These are phyloP conservation scores for Grammothele lineata DNA, from an alignment of 768 basidiomycete genomes.

Conservation along the genomic window DNA sequence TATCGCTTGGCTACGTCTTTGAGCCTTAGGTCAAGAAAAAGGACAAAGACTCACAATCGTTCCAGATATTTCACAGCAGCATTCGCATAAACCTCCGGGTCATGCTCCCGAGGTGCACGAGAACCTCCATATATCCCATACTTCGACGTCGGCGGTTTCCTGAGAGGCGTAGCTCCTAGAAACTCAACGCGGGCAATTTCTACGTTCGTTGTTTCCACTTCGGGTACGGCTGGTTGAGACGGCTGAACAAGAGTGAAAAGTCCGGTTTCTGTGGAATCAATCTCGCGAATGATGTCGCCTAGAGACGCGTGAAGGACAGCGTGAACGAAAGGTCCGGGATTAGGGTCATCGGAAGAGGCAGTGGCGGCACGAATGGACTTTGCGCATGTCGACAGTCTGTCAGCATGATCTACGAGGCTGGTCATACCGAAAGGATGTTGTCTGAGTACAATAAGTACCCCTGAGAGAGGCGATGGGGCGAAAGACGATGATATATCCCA, in stretches of 20 bases:
- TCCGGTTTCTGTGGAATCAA: conserved; percentile 74
- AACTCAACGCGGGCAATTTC: conserved; percentile 64
- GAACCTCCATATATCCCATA: conserved; percentile 27
- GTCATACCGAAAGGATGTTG: conserved; percentile 5
- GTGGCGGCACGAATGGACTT: conserved; percentile 40
- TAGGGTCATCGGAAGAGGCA: conserved; percentile 4
- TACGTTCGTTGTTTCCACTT: conserved; percentile 26
- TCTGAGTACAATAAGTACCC: too few relatives aligned
- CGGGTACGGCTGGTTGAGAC: conserved; percentile 18
- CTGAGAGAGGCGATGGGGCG: too few relatives aligned
- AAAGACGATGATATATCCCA: background rate
- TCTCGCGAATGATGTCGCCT: conserved; percentile 76
- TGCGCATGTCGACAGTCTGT: conserved; percentile 54
- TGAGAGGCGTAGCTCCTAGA: conserved; percentile 66
- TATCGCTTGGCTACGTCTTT: conserved; percentile 35
- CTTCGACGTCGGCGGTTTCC: conserved; percentile 41
- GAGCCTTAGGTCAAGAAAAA: background rate
- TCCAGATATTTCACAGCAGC: conserved; percentile 76
- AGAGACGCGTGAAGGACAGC: conserved; percentile 62
- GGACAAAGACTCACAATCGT: conserved; percentile 58
- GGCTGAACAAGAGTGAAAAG: conserved; percentile 58
- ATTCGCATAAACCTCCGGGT: conserved; percentile 72
- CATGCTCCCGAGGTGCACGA: conserved; percentile 39
- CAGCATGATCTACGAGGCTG: conserved; percentile 57
- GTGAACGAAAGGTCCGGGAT: conserved; percentile 49